Evolutionary conservation across 176 grass and related monocot genomes (phyloP).

Genomic region (Bolboschoenus planiculmis): DNA sequence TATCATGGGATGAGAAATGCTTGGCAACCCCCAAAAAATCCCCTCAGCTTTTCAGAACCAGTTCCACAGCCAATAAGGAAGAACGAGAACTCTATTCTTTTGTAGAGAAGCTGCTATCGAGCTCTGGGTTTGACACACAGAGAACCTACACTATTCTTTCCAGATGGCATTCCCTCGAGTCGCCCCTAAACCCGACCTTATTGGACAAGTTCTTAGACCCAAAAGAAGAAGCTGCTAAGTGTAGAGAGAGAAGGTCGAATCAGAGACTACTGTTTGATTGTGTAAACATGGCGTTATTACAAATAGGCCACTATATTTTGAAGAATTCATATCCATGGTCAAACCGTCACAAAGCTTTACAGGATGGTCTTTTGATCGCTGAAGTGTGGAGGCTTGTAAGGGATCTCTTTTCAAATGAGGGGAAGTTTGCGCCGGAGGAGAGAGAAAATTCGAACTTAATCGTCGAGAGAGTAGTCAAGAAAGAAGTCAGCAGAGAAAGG

Average conservation of each 20-base stretch:
- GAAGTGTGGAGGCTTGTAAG: conserved; percentile 46
- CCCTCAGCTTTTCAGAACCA: conserved; percentile 3
- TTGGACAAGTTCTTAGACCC: conserved; percentile 59
- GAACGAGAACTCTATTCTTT: conserved; percentile 47
- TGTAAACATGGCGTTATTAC: conserved; percentile 56
- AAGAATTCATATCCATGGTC: conserved; percentile 33
- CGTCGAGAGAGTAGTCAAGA: conserved; percentile 48
- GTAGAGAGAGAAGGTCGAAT: conserved; percentile 63
- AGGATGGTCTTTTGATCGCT: conserved; percentile 25
- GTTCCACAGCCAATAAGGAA: conserved; percentile 23
- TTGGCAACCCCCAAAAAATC: conserved; percentile 21
- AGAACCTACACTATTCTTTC: conserved; percentile 39
- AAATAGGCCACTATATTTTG: conserved; percentile 45
- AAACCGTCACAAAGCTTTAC: background rate
- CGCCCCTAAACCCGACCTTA: conserved; percentile 52
- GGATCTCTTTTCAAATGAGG: conserved; percentile 43
- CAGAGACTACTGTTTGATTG: conserved; percentile 77
- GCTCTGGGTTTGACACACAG: conserved; percentile 44
- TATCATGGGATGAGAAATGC: conserved; percentile 56
- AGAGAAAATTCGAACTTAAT: conserved; percentile 18
- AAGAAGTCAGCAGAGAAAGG: conserved; percentile 47
- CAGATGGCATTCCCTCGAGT: conserved; percentile 58
- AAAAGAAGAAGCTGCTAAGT: conserved; percentile 65
- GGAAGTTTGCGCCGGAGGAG: conserved; percentile 15
- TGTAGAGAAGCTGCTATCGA: conserved; percentile 64